Conservation (phyloP, 768 basidiomycete genomes). For the Phlebiopsis flavidoalba region DNA sequence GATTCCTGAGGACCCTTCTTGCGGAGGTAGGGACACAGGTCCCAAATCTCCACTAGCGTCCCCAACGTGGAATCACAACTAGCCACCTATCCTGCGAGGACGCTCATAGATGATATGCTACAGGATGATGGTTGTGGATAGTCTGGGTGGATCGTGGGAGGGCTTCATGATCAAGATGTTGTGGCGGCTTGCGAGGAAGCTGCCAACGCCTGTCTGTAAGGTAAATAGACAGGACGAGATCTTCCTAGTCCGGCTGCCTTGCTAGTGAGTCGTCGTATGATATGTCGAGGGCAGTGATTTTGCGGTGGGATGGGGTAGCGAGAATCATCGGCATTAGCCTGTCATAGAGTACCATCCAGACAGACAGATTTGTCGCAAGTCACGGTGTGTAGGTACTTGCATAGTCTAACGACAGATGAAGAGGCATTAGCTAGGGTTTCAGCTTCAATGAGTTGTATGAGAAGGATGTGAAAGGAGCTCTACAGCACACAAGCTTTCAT, state of each 20-base stretch:
- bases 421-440: too few species aligned
- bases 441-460: too few species aligned
- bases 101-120: conserved; percentile 31
- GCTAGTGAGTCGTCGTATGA: background rate
- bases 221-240: background rate
- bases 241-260: background rate
- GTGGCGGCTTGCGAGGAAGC: background rate
- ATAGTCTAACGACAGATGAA: background rate
- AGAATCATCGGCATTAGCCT: background rate
- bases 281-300: background rate
- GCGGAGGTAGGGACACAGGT: conserved; percentile 18
- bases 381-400: background rate
- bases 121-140: background rate
- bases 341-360: background rate
- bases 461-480: too few species aligned
- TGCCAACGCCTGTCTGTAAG: background rate
- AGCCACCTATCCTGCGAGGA: conserved; percentile 46
- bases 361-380: background rate
- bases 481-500: too few species aligned
- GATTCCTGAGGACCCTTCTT: background rate
- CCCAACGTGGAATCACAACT: conserved; percentile 37
- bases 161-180: background rate
- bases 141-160: background rate
- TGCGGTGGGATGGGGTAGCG: background rate
- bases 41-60: conserved; percentile 40